A percentile compares a stretch with the other conserved stretches of the same genome.
Conservation (phyloP, 257 asterid species). For the Jaltomata sinuosa region DNA sequence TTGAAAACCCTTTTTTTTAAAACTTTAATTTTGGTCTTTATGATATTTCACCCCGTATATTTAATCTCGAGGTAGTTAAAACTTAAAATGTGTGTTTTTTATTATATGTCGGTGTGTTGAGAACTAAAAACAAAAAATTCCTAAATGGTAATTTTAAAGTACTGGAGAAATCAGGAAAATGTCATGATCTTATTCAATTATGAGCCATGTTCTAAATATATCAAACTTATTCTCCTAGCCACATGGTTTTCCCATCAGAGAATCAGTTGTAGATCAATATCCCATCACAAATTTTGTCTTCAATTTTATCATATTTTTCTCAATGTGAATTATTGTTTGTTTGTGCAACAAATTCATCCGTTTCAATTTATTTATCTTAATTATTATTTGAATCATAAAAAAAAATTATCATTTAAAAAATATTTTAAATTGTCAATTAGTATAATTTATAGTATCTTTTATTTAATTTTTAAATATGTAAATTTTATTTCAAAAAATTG, state of each 20-base stretch:
- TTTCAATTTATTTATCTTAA: neutral
- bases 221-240: constrained; percentile 1
- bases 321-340: neutral
- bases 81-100: no score
- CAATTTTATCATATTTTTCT: neutral
- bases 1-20: no score
- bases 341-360: neutral
- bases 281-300: neutral
- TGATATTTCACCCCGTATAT: no score
- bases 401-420: no score
- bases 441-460: no score
- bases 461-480: neutral
- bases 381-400: no score
- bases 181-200: constrained; percentile 19
- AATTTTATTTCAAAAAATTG: neutral
- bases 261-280: constrained; percentile 14
- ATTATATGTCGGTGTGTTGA: neutral
- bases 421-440: no score
- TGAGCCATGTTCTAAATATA: constrained; percentile 24
- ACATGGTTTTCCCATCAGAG: constrained; percentile 19
- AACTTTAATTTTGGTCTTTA: no score
- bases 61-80: no score
- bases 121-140: neutral
- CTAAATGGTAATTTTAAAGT: neutral
- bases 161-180: constrained; percentile 3